Evolutionary conservation across 31 red algal species (phyloP), one percentile per base, ranked within the genome.

Genomic region (Pterothamnion heteromorphum): DNA sequence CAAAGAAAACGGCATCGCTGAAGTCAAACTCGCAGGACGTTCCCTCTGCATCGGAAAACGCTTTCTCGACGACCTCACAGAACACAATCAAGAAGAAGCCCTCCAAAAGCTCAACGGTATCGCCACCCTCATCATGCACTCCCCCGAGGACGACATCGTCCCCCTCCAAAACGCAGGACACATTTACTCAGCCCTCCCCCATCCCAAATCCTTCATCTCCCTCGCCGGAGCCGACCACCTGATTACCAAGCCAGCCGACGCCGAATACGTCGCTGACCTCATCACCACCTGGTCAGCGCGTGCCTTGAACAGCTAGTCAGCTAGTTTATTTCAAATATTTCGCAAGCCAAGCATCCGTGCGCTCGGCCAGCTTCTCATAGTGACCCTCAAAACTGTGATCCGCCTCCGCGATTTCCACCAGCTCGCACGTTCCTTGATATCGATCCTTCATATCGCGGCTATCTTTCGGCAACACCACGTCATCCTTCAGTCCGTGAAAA

Each of bases 381-480:
- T 64, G 51, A 9, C 9, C n/a, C 9, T 64, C 51, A 64, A 64
- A 64, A 64, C 51, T 18, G n/a, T 64, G 51, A n/a, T 64, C 51
- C 9, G 51, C 51, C 9, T n/a, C 51, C n/a, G 9, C 51, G 9
- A 64, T 9, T n/a, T 18, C 51, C 9, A 64, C 51, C 21, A 24
- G 80, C 23, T 26, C 30, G 9, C 30, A 24, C 80, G 20, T 83
- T 9, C 80, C 18, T 27, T 83, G 20, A 9, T 14, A 9, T 20
- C 9, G 21, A 24, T 83, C 80, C 20, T 26, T 9, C 27, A 31
- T 9, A 5, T 31, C 27, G 14, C 20, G 14, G 23, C n/a, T 26
- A 83, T 83, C 80, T 5, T 20, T 27, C 9, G 80, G 80, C 18
- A 83, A 31, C n/a, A 83, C 80, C 80, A 83, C 80, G 80, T 83